Percentiles rank a stretch among this genome's conserved stretches.
phyloP scores from a whole-genome alignment of 139 green algal species.

The Tetradesmus lagerheimii region DNA sequence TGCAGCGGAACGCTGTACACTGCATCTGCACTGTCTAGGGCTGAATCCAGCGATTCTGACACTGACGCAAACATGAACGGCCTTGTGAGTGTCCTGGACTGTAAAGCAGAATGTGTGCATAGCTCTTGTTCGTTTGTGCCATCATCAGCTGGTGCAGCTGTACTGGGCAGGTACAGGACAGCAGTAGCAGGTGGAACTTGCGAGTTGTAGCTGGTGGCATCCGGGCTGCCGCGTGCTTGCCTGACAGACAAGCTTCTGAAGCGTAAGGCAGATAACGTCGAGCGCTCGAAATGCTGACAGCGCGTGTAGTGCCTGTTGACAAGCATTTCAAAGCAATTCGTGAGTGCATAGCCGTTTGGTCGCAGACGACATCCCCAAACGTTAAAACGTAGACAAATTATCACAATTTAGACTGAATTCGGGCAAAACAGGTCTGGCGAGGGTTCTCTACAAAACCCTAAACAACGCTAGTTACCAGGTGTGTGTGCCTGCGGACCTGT shows the following conservation, averaged over 20 bases:
- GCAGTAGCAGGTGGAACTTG: conserved; percentile 1
- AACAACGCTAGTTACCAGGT: background rate
- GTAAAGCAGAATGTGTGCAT: background rate
- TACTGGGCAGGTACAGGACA: background rate
- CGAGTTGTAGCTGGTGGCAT: background rate
- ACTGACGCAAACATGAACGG: background rate
- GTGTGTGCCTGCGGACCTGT: background rate
- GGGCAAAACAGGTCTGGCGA: too few relatives aligned
- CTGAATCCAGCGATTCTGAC: background rate
- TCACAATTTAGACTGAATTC: too few relatives aligned
- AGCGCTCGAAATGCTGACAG: background rate
- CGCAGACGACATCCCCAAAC: too few relatives aligned
- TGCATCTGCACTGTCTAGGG: background rate
- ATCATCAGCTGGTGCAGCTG: background rate
- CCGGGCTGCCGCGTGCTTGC: too few relatives aligned
- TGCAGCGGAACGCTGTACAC: background rate
- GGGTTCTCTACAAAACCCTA: background rate
- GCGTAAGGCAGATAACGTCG: background rate
- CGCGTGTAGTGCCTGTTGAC: background rate
- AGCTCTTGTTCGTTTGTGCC: background rate
- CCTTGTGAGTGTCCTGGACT: background rate
- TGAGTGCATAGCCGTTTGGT: background rate
- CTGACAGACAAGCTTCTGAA: background rate
- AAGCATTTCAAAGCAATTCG: background rate
- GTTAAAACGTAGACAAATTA: too few relatives aligned